Evolutionary conservation across 176 grass and related monocot genomes (phyloP).

Genomic region (Lolium perenne): DNA sequence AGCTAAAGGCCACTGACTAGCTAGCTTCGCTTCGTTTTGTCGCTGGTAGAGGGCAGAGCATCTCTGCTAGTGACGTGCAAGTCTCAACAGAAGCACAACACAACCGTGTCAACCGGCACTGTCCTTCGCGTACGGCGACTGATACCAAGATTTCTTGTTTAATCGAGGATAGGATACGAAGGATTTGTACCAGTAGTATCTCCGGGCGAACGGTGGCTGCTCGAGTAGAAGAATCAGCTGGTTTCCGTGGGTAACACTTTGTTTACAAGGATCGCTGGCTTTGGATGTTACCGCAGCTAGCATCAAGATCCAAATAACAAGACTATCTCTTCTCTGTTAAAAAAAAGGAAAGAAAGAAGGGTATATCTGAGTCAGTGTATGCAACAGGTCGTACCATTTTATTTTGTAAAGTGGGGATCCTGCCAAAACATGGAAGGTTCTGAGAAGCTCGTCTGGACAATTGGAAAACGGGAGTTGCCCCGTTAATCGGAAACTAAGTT

Average conservation of each 20-base stretch:
- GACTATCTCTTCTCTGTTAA: no score
- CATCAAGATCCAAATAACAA: not conserved
- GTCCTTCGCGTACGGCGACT: constrained; percentile 1
- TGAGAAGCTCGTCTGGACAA: not conserved
- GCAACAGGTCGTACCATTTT: not conserved
- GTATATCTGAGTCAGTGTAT: no score
- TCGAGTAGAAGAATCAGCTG: not conserved
- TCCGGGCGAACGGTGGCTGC: not conserved
- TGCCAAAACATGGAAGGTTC: constrained; percentile 35
- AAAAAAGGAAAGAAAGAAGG: no score
- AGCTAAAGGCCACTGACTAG: not conserved
- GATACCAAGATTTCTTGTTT: not conserved
- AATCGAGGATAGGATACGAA: not conserved
- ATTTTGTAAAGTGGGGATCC: not conserved
- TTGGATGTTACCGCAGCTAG: not conserved
- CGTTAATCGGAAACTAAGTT: no score
- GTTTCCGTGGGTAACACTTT: no score
- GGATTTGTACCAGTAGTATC: no score
- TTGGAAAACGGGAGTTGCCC: no score
- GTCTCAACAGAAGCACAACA: constrained; percentile 13
- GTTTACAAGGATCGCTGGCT: not conserved
- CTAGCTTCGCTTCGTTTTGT: not conserved
- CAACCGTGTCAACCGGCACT: constrained; percentile 8
- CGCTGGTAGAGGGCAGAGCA: not conserved
- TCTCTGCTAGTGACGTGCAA: not conserved